phyloP scores from a whole-genome alignment of 148 eudicot genomes.

The Rhododendron simsii region DNA sequence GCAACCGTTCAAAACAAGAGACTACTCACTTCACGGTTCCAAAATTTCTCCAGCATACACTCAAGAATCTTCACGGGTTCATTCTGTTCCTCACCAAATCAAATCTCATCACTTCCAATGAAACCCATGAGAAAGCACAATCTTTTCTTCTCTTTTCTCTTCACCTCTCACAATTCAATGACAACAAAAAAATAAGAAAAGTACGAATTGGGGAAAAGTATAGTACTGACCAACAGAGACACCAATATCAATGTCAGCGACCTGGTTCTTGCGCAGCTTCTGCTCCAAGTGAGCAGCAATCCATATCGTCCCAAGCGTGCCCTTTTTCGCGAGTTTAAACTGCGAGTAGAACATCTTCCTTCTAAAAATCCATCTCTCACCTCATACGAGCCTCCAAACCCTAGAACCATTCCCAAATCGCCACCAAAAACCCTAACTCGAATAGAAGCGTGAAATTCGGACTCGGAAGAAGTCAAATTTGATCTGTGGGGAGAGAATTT shows the following conservation, averaged over 20 bases:
- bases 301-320: slow-evolving; percentile 96
- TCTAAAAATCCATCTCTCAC: not conserved
- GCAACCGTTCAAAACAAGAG: too few relatives aligned
- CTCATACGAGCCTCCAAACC: too few relatives aligned
- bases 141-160: not conserved
- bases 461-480: too few relatives aligned
- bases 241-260: slow-evolving; percentile 89
- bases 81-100: not conserved
- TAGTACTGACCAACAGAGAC: slow-evolving; percentile 73
- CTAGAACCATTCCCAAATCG: too few relatives aligned
- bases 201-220: not conserved
- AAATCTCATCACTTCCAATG: not conserved
- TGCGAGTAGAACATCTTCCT: slow-evolving; percentile 83
- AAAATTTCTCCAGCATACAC: not conserved
- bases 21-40: too few relatives aligned
- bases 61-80: not conserved
- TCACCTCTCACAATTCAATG: not conserved
- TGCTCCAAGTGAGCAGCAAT: slow-evolving; percentile 94
- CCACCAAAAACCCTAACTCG: too few relatives aligned
- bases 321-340: slow-evolving; percentile 86
- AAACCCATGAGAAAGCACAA: not conserved
- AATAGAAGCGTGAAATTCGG: too few relatives aligned
- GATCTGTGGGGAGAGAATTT: not conserved
- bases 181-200: not conserved
- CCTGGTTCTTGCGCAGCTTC: slow-evolving; percentile 89